Evolutionary conservation across 164 flowering plant genomes (phyloP), one percentile per base, ranked within the genome.

Genomic region (Tetracentron sinense): DNA sequence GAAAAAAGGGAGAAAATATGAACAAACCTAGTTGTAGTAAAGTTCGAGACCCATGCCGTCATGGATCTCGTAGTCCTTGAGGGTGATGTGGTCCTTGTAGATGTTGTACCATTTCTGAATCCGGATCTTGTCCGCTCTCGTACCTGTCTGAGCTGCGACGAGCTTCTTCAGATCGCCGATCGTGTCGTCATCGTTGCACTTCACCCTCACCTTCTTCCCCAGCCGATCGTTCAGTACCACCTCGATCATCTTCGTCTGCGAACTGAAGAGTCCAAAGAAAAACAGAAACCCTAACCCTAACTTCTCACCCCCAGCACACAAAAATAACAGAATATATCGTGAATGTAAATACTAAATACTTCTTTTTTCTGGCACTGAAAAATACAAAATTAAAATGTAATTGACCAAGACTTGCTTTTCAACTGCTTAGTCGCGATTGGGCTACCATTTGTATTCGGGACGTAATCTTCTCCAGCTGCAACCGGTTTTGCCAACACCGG

Each of bases 41-140:
- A 90, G 97, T 77, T 91, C 93, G 62, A 91, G 97, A 62, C 96
- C 96, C 95, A 88, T 90, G 72, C 97, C 97, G 54, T 90, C 97
- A 30, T 90, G 95, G 60, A 90, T 86, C 78, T 90, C 97, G 74
- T 91, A 91, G 73, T 91, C 97, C 76, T 79, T 74, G 74, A 90
- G 92, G 42, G 92, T 90, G 77, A 90, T 91, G 68, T 88, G 97
- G 42, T 90, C 97, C 73, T 90, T 90, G 81, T 88, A 88, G 72
- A 88, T 73, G 61, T 11, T 90, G 72, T 90, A 90, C 97, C 97
- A 90, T 76, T 86, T 90, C 82, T 90, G 97, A 62, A 87, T 87
- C 14, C 96, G 50, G 58, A 90, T 87, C 85, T 89, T 89, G 25
- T 89, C 92, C 22, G 92, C 73, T 28, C 86, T 68, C 17, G 90